Evolutionary conservation across 139 green algal species (phyloP), one percentile per base, ranked within the genome.

Genomic region (Micractinium conductrix): DNA sequence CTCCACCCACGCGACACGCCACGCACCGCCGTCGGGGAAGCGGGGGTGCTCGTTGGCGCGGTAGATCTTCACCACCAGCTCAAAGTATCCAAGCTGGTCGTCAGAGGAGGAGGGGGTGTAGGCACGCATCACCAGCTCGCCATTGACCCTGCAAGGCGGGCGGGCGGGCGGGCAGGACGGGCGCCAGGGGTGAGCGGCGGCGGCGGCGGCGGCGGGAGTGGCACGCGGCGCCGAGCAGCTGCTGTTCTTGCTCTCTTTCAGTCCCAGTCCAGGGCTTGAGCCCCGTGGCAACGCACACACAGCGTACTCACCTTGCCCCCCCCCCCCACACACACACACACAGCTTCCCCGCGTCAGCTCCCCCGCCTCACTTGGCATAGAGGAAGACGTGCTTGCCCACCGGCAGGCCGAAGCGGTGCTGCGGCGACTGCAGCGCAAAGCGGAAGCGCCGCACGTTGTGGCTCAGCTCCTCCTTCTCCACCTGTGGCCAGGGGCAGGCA

Each of bases 31-130:
- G 7, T 94, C 87, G 0, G 97, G 96, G 90, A 98, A 99, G 21
- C 91, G 86, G 6, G 96, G 95, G 90, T 99, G 93, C 85, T 95
- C 90, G 84, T 94, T 93, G 40, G 92, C 86, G 24, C 67, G 85
- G 89, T 96, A 97, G 43, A 98, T 90, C 94, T 99, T 99, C 83
- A 99, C 92, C 12, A 99, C 93, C 74, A 99, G 92, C 87, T 99
- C 97, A 72, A 99, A 96, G 83, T 96, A 92, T 2, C 97, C 97
- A 8, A 94, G 58, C 50, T 98, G 92, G 62, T 95, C 91, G 83
- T 98, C 92, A 44, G 88, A 88, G 81, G 87, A 95, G 75, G 93
- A 96, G 44, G 97, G 97, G 28, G 97, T 99, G 95, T 99, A 99
- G 6, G 97, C 95, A 4, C 97, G 92, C 94, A 97, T 95, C 33